Evolutionary conservation across 805 yeast species (phyloP), one percentile per base, ranked within the genome.

Genomic region (Lachancea sp.): DNA sequence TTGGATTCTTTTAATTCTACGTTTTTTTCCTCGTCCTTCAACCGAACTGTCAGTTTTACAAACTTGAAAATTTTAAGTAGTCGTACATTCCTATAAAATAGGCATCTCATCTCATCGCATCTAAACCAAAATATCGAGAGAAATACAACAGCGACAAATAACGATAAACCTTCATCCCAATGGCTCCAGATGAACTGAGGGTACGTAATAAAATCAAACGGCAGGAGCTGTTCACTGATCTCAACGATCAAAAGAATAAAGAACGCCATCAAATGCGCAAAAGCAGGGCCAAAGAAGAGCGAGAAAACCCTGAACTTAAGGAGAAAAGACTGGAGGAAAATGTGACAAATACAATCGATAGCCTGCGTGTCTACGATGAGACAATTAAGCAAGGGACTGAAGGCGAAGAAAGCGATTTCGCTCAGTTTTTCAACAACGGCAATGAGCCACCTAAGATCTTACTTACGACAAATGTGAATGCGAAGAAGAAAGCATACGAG

Each of bases 251-350:
- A 46, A 74, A 77, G 60, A 80, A 81, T 54, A 85, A 84, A 55
- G 75, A 75, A 39, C 77, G 86, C 54, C 96, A 88, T 59, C 78
- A 77, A 56, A 70, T 72, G 58, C 74, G 97, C 49, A 74, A 75
- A n/a, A 77, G 78, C 33, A 74, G 96, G 56, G 92, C 94, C n/a
- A 82, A 81, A 55, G 90, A 82, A 48, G 97, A 92, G 63, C 69
- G 81, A 41, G 77, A 73, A 21, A 83, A 89, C 54, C 96, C 97
- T 1, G 87, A 81, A 49, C 64, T 86, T 43, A 83, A 76, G 57
- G 86, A 78, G 41, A 81, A 88, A 57, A 78, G 98, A 61, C 68
- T 90, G 28, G 74, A 77, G 4, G 78, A 72, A 41, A 87, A 88
- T 59, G 77, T 83, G 2, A 87, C 96, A 3, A 78, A 76, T 18